Evolutionary conservation across 441 rosid genomes (phyloP).

Genomic region (Syzygium syzygioides): DNA sequence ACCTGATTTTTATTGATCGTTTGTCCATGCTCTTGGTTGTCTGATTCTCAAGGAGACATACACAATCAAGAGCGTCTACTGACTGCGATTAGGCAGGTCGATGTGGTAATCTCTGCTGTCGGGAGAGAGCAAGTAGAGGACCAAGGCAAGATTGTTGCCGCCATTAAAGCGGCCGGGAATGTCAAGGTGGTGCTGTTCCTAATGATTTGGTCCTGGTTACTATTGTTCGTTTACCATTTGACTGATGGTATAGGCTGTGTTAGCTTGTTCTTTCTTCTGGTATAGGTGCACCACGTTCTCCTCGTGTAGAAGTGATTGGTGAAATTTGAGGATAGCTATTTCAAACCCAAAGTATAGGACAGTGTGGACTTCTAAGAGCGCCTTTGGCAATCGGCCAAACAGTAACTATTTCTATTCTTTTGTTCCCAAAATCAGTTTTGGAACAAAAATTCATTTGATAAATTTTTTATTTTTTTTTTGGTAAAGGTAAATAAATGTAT

Average conservation of each 20-base stretch:
- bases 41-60: conserved; percentile 33
- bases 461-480: no score
- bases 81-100: conserved; percentile 32
- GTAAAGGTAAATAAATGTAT: no score
- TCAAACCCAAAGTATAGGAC: neutral
- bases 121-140: no score
- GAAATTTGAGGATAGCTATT: neutral
- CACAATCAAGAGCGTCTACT: conserved; percentile 21
- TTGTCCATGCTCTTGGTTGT: neutral
- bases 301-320: neutral
- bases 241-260: neutral
- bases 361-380: neutral
- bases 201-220: no score
- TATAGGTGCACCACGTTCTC: neutral
- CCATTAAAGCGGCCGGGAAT: no score
- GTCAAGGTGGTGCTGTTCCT: conserved; percentile 15
- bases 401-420: no score
- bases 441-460: no score
- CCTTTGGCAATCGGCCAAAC: no score
- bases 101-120: conserved; percentile 48
- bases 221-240: neutral
- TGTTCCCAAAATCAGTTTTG: no score
- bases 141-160: no score
- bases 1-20: neutral
- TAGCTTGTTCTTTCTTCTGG: conserved; percentile 26